Percentiles rank a stretch among this genome's conserved stretches.
Evolutionary conservation across 129 eudicot genomes (phyloP).

Genomic region (Saposhnikovia divaricata): DNA sequence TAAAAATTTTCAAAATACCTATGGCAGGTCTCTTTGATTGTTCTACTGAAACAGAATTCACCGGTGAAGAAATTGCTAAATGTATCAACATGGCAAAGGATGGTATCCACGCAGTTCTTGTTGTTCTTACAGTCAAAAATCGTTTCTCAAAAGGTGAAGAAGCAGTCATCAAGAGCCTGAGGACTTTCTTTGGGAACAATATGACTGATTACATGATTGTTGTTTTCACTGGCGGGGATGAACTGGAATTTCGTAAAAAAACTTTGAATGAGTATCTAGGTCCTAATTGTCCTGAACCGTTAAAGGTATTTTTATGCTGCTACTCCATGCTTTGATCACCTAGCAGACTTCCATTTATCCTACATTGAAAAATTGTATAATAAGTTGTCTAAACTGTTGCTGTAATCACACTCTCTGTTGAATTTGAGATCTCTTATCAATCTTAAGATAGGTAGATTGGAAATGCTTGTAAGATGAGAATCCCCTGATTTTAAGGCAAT

Average conservation of each 20-base stretch:
- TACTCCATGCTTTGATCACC: too few relatives aligned
- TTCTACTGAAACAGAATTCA: slow-evolving; percentile 52
- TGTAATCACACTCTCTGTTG: too few relatives aligned
- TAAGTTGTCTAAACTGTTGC: too few relatives aligned
- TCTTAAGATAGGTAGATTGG: too few relatives aligned
- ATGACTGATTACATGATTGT: slow-evolving; percentile 74
- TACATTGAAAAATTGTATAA: too few relatives aligned
- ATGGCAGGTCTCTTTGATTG: slow-evolving; percentile 69
- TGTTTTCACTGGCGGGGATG: slow-evolving; percentile 91
- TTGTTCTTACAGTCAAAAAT: slow-evolving; percentile 51
- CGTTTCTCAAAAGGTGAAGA: slow-evolving; percentile 76
- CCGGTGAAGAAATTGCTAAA: slow-evolving; percentile 72
- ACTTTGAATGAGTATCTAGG: slow-evolving; percentile 57
- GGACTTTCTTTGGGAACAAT: slow-evolving; percentile 58
- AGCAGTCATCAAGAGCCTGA: slow-evolving; percentile 55
- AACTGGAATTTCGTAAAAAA: slow-evolving; percentile 56
- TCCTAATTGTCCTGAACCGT: slow-evolving; percentile 46
- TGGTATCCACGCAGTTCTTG: slow-evolving; percentile 83
- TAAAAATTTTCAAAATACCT: neutral
- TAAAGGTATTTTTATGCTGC: slow-evolving; percentile 37
- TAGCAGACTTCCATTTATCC: too few relatives aligned
- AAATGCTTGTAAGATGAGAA: too few relatives aligned
- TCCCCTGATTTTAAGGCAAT: too few relatives aligned
- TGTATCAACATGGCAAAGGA: slow-evolving; percentile 89
- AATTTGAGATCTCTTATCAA: too few relatives aligned